phyloP scores from a whole-genome alignment of 108 stramenopile species.

The Chaetoceros muelleri region DNA sequence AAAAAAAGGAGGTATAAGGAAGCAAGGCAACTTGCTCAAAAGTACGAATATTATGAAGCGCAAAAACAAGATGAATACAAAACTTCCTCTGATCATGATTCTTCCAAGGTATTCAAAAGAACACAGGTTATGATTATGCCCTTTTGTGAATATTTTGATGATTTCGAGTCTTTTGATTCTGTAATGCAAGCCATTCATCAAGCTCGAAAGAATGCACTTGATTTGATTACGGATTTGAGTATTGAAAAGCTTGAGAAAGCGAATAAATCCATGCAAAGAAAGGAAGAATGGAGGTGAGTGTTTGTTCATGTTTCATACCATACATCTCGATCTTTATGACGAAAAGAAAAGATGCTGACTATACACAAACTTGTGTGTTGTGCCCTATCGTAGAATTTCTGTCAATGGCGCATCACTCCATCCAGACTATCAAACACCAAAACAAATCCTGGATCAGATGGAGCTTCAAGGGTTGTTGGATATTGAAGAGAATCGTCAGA shows the following conservation, averaged over 20 bases:
- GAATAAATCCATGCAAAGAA: slow-evolving; percentile 17
- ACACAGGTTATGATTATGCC: slow-evolving; percentile 75
- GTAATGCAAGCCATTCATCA: slow-evolving; percentile 51
- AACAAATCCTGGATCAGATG: too few relatives aligned
- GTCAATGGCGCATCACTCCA: slow-evolving; percentile 83
- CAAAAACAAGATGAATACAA: slow-evolving; percentile 5
- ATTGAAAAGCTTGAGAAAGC: slow-evolving; percentile 23
- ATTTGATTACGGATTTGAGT: slow-evolving; percentile 43
- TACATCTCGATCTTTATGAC: neutral
- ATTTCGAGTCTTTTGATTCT: slow-evolving; percentile 44
- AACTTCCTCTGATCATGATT: neutral
- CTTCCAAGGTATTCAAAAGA: neutral
- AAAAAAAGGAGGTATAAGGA: too few relatives aligned
- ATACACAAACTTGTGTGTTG: neutral
- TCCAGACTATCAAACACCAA: slow-evolving; percentile 51
- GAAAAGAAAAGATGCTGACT: neutral
- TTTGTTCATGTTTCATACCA: neutral
- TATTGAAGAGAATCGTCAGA: slow-evolving; percentile 53
- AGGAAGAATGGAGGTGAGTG: slow-evolving; percentile 39
- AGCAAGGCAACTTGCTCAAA: too few relatives aligned
- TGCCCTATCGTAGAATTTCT: slow-evolving; percentile 27
- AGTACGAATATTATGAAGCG: too few relatives aligned
- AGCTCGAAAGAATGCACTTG: slow-evolving; percentile 54
- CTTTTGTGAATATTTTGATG: slow-evolving; percentile 31
- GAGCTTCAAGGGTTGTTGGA: slow-evolving; percentile 41